Percentiles rank a stretch among this genome's conserved stretches.
phyloP scores from a whole-genome alignment of 257 asterid genomes.

The Solanum chiquidenum region DNA sequence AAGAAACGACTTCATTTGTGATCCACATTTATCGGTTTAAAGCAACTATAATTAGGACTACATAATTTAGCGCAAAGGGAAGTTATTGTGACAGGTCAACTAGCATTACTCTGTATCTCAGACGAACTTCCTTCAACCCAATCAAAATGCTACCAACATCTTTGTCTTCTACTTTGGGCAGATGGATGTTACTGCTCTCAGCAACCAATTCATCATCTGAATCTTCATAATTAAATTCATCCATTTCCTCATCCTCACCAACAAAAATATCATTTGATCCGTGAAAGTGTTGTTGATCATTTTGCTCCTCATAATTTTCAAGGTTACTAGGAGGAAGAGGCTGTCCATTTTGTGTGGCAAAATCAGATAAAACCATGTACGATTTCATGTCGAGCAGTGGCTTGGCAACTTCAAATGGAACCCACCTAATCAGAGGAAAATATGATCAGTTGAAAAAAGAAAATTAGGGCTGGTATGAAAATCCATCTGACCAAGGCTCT shows the following conservation, averaged over 20 bases:
- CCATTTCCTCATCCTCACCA: constrained; percentile 49
- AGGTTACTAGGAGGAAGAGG: constrained; percentile 14
- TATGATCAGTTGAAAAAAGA: neutral
- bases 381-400: constrained; percentile 62
- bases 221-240: constrained; percentile 52
- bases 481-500: neutral
- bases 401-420: constrained; percentile 62
- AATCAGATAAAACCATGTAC: constrained; percentile 64
- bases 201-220: constrained; percentile 50
- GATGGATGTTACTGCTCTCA: constrained; percentile 23
- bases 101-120: constrained; percentile 53
- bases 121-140: constrained; percentile 49
- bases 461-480: neutral
- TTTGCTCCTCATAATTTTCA: constrained; percentile 36
- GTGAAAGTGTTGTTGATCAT: constrained; percentile 27
- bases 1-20: neutral
- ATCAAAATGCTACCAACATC: constrained; percentile 46
- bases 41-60: neutral
- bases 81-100: neutral
- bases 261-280: constrained; percentile 34
- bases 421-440: constrained; percentile 54
- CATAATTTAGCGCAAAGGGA: neutral
- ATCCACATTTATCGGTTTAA: neutral
- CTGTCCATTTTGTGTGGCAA: constrained; percentile 33
- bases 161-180: constrained; percentile 30